Evolutionary conservation across 345 rosid species (phyloP).

Genomic region (Ceriops decandra): DNA sequence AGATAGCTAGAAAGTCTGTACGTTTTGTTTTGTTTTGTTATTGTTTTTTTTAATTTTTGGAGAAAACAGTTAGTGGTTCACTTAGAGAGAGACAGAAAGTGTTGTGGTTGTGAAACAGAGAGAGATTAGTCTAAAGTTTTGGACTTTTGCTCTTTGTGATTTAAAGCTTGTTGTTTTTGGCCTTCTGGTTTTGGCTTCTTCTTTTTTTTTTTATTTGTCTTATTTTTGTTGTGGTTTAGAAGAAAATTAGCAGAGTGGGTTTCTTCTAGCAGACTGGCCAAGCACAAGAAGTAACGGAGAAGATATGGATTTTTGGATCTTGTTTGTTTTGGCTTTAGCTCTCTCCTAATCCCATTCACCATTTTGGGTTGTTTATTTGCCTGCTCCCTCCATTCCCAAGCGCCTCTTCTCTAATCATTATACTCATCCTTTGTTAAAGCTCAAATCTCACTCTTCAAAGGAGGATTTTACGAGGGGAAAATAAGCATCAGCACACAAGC

Average conservation of each 20-base stretch:
- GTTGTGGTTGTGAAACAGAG: background rate
- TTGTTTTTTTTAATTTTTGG: background rate
- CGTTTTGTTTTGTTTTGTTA: background rate
- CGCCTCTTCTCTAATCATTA: no score
- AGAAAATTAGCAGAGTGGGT: no score
- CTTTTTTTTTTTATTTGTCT: background rate
- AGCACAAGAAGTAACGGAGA: no score
- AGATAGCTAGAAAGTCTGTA: no score
- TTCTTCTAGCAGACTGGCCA: no score
- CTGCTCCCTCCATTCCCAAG: no score
- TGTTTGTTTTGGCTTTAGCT: background rate
- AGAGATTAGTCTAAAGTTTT: background rate
- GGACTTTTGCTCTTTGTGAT: constrained; percentile 4
- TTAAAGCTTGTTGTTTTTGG: background rate
- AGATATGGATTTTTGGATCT: no score
- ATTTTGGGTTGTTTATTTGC: no score
- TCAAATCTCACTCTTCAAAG: constrained; percentile 8
- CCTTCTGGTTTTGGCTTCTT: background rate
- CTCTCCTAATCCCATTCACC: background rate
- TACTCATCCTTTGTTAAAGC: background rate
- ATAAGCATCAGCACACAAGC: constrained; percentile 25
- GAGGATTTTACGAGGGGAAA: constrained; percentile 41
- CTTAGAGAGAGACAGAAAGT: background rate
- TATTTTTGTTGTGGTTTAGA: background rate
- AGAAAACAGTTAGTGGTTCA: background rate